Evolutionary conservation across 495 filamentous ascomycete genomes (phyloP), one percentile per base, ranked within the genome.

Genomic region (Lophiotrema nucula): DNA sequence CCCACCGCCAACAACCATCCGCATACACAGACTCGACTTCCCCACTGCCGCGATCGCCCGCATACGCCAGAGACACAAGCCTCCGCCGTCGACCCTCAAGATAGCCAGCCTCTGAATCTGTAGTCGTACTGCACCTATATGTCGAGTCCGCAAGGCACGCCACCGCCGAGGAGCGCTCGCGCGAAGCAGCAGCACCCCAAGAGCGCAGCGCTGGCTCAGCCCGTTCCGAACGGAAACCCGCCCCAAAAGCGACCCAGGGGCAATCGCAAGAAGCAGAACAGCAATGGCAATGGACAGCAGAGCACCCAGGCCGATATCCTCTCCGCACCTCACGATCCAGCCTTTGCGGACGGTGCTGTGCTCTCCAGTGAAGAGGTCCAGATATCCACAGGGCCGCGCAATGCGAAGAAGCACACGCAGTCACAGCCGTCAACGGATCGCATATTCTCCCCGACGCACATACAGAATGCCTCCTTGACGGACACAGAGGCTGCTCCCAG

Each of bases 181-280:
- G 53, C 47, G 12, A 68, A 64, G 43, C 61, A 65, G 23, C 54
- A 64, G 25, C 61, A 62, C 39, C 58, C 65, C 2, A 65, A 58
- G 50, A 62, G 65, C 47, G 65, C 53, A 26, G 55, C 39, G 22
- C 56, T 45, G 42, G 37, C 23, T 23, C 27, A 27, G 15, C 53
- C 46, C 6, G n/a, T n/a, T n/a, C 27, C 16, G 16, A 56, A 24
- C 3, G 62, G 57, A 23, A 52, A 48, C 22, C 18, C 41, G 21
- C 11, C 46, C 2, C 44, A 23, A 23, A 45, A 55, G 16, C 55
- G 56, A 4, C 61, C 41, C 12, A 58, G 44, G 19, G 50, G 55
- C 44, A 66, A 58, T 18, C 57, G 58, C 24, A 25, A 24, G n/a
- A 54, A 61, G n/a, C n/a, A n/a, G n/a, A n/a, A n/a, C n/a, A n/a